A percentile compares a stretch with the other conserved stretches of the same genome.
phyloP scores from a whole-genome alignment of 805 yeast genomes.

The Cyberlindnera bimundalis region DNA sequence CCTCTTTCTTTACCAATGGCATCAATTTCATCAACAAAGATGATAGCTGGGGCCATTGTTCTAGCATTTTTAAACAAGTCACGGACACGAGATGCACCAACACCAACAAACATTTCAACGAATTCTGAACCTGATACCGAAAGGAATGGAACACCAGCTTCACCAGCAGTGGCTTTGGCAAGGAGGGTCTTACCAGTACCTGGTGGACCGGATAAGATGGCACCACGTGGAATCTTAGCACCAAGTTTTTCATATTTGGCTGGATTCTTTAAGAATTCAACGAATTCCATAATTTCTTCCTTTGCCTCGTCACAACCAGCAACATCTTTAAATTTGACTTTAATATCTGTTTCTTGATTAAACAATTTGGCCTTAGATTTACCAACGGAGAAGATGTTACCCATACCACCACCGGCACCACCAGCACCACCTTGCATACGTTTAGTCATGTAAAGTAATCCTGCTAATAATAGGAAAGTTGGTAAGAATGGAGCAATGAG shows the following conservation, averaged over 20 bases:
- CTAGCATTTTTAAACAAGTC: conserved; percentile 88
- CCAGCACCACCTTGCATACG: conserved; percentile 41
- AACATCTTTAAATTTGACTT: conserved; percentile 80
- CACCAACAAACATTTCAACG: conserved; percentile 97
- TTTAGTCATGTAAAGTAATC: conserved; percentile 44
- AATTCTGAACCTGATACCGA: conserved; percentile 93
- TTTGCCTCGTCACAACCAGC: conserved; percentile 96
- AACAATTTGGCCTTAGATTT: conserved; percentile 76
- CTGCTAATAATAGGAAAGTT: conserved; percentile 76
- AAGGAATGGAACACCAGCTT: conserved; percentile 90
- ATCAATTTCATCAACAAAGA: conserved; percentile 92
- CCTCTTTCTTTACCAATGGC: conserved; percentile 89
- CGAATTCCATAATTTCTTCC: conserved; percentile 94
- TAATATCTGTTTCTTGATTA: conserved; percentile 80
- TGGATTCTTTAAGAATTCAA: conserved; percentile 82
- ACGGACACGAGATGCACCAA: conserved; percentile 92
- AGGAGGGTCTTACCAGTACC: conserved; percentile 94
- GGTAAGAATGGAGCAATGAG: conserved; percentile 73
- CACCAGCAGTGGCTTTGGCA: conserved; percentile 96
- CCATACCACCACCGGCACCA: conserved; percentile 50
- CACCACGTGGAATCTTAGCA: conserved; percentile 95
- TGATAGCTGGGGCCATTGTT: conserved; percentile 84
- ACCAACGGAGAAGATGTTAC: conserved; percentile 74
- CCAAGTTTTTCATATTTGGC: conserved; percentile 81
- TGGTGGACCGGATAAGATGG: conserved; percentile 90